Conservation (phyloP, 352 stramenopile genomes). For the Peronospora belbahrii region DNA sequence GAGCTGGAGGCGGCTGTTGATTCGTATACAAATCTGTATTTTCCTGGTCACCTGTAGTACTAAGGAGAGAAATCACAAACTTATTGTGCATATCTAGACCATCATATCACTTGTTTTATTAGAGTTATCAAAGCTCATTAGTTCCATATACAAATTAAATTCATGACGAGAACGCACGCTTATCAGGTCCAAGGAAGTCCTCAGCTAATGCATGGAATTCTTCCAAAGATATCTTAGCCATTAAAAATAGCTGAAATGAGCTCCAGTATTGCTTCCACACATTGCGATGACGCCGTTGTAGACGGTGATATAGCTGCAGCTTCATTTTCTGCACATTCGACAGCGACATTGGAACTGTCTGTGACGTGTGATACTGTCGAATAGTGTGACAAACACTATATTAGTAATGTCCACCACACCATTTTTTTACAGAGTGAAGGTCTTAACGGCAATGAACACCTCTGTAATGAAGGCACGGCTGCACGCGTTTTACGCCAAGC, state of each 20-base stretch:
- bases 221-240: constrained; percentile 40
- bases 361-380: background rate
- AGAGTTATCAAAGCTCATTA: no score
- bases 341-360: background rate
- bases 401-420: constrained; percentile 5
- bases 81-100: constrained; percentile 45
- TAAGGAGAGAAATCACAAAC: constrained; percentile 49
- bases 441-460: constrained; percentile 12
- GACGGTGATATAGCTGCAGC: constrained; percentile 50
- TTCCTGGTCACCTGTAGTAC: constrained; percentile 22
- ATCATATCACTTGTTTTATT: background rate
- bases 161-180: constrained; percentile 23
- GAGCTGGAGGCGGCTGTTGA: constrained; percentile 4
- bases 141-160: no score
- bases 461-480: constrained; percentile 40
- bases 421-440: constrained; percentile 8
- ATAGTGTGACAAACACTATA: background rate
- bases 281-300: constrained; percentile 40
- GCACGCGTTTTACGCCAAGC: constrained; percentile 59
- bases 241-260: constrained; percentile 47
- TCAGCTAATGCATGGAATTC: constrained; percentile 49
- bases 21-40: constrained; percentile 1
- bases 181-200: constrained; percentile 36
- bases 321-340: constrained; percentile 44
- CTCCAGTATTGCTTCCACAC: constrained; percentile 56